Conservation (phyloP, 345 rosid genomes). For the Cardiospermum halicacabum region DNA sequence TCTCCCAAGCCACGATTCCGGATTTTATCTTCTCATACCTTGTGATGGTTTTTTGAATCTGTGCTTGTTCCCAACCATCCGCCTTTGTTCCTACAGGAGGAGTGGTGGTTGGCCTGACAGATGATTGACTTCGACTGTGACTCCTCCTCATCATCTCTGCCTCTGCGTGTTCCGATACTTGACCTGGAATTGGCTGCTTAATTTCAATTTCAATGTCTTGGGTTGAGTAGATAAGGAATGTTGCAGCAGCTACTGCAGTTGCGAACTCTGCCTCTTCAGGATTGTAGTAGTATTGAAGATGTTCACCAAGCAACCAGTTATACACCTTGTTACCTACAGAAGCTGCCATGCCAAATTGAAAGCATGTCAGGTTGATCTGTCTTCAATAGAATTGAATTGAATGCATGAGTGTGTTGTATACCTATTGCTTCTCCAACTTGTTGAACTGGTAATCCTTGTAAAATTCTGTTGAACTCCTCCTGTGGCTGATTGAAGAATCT, state of each 20-base stretch:
- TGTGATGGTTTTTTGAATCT: constrained; percentile 41
- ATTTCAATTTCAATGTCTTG: constrained; percentile 36
- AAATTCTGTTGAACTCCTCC: constrained; percentile 4
- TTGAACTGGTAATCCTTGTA: not conserved
- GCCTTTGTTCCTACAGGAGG: no score
- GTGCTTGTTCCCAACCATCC: constrained; percentile 69
- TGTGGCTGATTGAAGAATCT: constrained; percentile 22
- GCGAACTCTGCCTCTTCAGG: constrained; percentile 36
- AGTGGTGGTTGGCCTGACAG: no score
- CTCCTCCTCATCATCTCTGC: no score
- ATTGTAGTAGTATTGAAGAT: constrained; percentile 25
- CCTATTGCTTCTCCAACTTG: constrained; percentile 1
- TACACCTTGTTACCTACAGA: constrained; percentile 30
- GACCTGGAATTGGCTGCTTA: not conserved
- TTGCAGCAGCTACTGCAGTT: constrained; percentile 56
- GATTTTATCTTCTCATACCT: constrained; percentile 58
- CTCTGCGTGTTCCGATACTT: constrained; percentile 11
- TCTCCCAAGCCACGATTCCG: constrained; percentile 62
- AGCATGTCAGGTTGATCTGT: not conserved
- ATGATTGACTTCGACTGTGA: no score
- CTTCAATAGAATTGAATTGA: not conserved
- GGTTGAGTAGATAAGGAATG: constrained; percentile 35
- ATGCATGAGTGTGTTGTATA: not conserved
- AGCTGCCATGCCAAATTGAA: constrained; percentile 10
- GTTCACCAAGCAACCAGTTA: constrained; percentile 37